phyloP scores from a whole-genome alignment of 768 basidiomycete species.

The Cystobasidium tubakii region DNA sequence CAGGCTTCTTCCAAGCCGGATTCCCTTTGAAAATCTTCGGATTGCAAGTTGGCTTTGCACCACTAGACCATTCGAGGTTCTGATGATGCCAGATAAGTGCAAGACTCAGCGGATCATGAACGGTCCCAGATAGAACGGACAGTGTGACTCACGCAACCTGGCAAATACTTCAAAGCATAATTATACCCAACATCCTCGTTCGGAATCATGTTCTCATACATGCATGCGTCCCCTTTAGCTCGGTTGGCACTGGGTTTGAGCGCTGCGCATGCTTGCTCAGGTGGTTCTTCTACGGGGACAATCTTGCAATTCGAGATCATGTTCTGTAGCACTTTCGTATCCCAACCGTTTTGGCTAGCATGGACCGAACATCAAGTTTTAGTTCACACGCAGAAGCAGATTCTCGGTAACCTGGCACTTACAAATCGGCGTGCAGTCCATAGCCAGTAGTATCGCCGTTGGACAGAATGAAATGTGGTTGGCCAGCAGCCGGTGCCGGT shows the following conservation, averaged over 20 bases:
- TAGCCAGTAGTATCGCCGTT: slow-evolving; percentile 63
- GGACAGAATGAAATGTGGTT: slow-evolving; percentile 46
- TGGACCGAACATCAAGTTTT: neutral
- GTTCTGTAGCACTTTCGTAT: slow-evolving; percentile 55
- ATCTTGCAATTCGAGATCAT: slow-evolving; percentile 52
- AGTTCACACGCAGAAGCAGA: too few species aligned
- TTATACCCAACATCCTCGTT: slow-evolving; percentile 8
- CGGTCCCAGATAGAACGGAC: too few species aligned
- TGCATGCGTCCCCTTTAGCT: neutral
- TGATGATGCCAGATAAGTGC: neutral
- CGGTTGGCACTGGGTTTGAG: neutral
- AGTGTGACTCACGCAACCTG: slow-evolving; percentile 8
- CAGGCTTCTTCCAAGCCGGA: neutral
- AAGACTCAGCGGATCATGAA: too few species aligned
- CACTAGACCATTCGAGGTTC: slow-evolving; percentile 20
- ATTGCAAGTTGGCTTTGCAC: slow-evolving; percentile 14
- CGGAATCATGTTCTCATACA: slow-evolving; percentile 14
- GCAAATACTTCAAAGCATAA: neutral
- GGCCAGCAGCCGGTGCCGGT: neutral
- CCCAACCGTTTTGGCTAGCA: slow-evolving; percentile 57
- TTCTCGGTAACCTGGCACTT: too few species aligned
- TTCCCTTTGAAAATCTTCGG: neutral
- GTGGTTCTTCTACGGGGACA: slow-evolving; percentile 21
- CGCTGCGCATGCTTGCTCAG: slow-evolving; percentile 12
- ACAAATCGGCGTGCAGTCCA: slow-evolving; percentile 60